Evolutionary conservation across 768 basidiomycete species (phyloP).

Genomic region (Cyclocybe aegerita): DNA sequence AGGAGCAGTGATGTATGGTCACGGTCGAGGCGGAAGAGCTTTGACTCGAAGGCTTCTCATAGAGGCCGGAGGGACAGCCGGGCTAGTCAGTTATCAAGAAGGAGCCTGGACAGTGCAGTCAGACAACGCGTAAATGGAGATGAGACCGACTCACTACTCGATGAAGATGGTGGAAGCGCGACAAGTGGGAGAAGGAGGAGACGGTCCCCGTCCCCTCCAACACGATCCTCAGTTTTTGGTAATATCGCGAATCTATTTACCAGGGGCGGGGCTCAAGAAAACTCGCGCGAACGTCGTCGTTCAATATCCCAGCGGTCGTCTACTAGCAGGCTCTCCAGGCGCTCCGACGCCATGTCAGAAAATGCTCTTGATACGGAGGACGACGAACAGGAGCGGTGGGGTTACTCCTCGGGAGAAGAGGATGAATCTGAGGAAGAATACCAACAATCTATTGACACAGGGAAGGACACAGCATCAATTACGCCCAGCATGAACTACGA

Average conservation of each 20-base stretch:
- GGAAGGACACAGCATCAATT: constrained; percentile 42
- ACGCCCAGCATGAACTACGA: constrained; percentile 69
- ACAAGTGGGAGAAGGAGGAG: constrained; percentile 28
- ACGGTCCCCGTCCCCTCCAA: constrained; percentile 33
- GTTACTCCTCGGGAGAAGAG: constrained; percentile 87
- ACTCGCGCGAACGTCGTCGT: constrained; percentile 41
- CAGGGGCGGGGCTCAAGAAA: constrained; percentile 39
- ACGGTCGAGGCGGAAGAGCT: constrained; percentile 48
- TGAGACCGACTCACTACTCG: constrained; percentile 27
- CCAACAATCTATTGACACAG: constrained; percentile 27
- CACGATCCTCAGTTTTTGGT: constrained; percentile 52
- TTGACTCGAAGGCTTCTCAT: constrained; percentile 40
- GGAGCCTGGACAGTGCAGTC: constrained; percentile 36
- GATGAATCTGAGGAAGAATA: constrained; percentile 44
- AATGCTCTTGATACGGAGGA: constrained; percentile 54
- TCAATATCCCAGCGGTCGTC: constrained; percentile 64
- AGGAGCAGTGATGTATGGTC: constrained; percentile 59
- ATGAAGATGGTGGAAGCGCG: constrained; percentile 23
- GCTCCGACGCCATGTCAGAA: constrained; percentile 60
- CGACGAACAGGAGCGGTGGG: constrained; percentile 80
- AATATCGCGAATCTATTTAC: constrained; percentile 71
- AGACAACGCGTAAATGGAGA: constrained; percentile 25
- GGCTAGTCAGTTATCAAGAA: constrained; percentile 43
- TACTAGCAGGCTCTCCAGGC: constrained; percentile 46
- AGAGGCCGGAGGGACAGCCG: constrained; percentile 44